Percentiles rank a stretch among this genome's conserved stretches.
phyloP scores from a whole-genome alignment of 2,329 filamentous ascomycete species.

The Aspergillus neoniger region DNA sequence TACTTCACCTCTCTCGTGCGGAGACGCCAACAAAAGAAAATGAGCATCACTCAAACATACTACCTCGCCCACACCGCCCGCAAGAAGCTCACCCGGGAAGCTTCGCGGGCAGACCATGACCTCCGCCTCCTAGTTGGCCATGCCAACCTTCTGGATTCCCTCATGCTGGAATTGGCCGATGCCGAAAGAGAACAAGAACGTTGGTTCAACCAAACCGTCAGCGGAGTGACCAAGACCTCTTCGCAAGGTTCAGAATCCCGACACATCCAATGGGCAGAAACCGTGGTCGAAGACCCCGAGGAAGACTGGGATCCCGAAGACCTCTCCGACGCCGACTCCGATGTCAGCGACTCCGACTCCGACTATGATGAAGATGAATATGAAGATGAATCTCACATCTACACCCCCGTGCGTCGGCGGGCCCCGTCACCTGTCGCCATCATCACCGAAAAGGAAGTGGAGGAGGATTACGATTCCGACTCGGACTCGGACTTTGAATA shows the following conservation, averaged over 20 bases:
- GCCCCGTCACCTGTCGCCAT: slow-evolving; percentile 35
- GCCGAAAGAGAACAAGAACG: slow-evolving; percentile 94
- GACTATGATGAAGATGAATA: slow-evolving; percentile 47
- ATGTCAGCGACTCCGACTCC: slow-evolving; percentile 54
- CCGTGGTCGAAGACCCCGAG: slow-evolving; percentile 70
- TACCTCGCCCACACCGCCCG: slow-evolving; percentile 96
- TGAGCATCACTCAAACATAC: slow-evolving; percentile 98
- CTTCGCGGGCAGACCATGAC: slow-evolving; percentile 87
- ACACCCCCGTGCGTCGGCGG: slow-evolving; percentile 30
- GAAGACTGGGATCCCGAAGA: slow-evolving; percentile 71
- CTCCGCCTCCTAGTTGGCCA: slow-evolving; percentile 94
- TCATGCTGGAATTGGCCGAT: slow-evolving; percentile 90
- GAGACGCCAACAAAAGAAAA: slow-evolving; percentile 68
- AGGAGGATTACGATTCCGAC: slow-evolving; percentile 38
- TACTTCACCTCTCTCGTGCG: slow-evolving; percentile 45
- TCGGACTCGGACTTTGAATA: slow-evolving; percentile 61
- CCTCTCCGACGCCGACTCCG: slow-evolving; percentile 57
- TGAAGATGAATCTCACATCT: slow-evolving; percentile 43
- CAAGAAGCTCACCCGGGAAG: slow-evolving; percentile 92
- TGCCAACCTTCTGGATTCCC: slow-evolving; percentile 92
- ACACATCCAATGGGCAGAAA: slow-evolving; percentile 86
- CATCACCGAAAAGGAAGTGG: slow-evolving; percentile 32
- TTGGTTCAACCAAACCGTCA: slow-evolving; percentile 97
- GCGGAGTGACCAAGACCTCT: slow-evolving; percentile 62
- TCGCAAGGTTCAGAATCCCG: slow-evolving; percentile 57